These are phyloP conservation scores for Cinchona pubescens DNA, from an alignment of 257 asterid species.

Conservation along the genomic window DNA sequence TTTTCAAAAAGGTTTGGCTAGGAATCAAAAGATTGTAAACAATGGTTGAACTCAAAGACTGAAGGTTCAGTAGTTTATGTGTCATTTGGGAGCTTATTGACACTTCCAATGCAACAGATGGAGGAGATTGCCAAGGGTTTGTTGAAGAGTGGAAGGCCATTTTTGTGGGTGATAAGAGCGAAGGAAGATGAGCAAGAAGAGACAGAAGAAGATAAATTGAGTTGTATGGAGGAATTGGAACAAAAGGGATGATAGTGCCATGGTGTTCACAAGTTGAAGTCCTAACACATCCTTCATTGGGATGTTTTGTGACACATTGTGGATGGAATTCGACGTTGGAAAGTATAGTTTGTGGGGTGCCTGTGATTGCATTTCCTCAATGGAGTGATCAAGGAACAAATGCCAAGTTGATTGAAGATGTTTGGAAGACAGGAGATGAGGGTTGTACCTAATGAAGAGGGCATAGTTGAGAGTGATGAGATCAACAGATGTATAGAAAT, in stretches of 20 bases:
- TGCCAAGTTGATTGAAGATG: conserved; percentile 23
- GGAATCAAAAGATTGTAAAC: conserved; percentile 13
- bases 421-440: conserved; percentile 24
- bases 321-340: conserved; percentile 34
- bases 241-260: conserved; percentile 31
- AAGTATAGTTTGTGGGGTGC: conserved; percentile 19
- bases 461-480: conserved; percentile 19
- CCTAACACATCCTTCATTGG: conserved; percentile 23
- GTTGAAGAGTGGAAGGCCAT: conserved; percentile 21
- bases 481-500: conserved; percentile 22
- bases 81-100: conserved; percentile 30
- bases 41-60: conserved; percentile 28
- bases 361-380: conserved; percentile 26
- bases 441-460: conserved; percentile 14
- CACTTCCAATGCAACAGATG: conserved; percentile 14
- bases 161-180: conserved; percentile 33
- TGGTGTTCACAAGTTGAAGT: conserved; percentile 40
- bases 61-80: conserved; percentile 26
- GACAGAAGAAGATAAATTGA: conserved; percentile 6
- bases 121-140: conserved; percentile 25
- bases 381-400: conserved; percentile 33
- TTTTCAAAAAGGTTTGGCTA: conserved; percentile 21
- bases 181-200: background rate
- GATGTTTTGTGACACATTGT: conserved; percentile 29
- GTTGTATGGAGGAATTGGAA: conserved; percentile 19